These are phyloP conservation scores for Raphanus raphanistrum DNA, from an alignment of 345 rosid species.

Conservation along the genomic window DNA sequence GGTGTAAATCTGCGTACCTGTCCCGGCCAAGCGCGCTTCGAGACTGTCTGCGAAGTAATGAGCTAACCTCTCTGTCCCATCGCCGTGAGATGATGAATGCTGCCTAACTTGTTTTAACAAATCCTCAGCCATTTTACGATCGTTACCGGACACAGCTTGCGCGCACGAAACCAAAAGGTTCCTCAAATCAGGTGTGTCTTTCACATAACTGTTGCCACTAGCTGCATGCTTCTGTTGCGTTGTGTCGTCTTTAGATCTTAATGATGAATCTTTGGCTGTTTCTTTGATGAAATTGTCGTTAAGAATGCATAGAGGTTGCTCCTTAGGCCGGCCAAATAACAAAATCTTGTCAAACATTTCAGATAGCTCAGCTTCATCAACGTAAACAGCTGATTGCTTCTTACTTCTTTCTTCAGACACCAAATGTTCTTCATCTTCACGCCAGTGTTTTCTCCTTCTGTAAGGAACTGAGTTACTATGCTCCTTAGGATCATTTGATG, in stretches of 20 bases:
- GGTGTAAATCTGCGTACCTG: slow-evolving; percentile 49
- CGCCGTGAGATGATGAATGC: slow-evolving; percentile 66
- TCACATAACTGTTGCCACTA: slow-evolving; percentile 12
- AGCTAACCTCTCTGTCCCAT: slow-evolving; percentile 77
- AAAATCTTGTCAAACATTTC: slow-evolving; percentile 68
- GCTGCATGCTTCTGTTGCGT: slow-evolving; percentile 36
- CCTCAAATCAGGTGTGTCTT: slow-evolving; percentile 68
- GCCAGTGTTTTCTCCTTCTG: slow-evolving; percentile 49
- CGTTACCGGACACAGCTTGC: slow-evolving; percentile 71
- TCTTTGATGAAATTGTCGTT: slow-evolving; percentile 15
- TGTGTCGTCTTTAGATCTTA: slow-evolving; percentile 10
- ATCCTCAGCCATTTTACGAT: slow-evolving; percentile 59
- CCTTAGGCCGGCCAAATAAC: slow-evolving; percentile 30
- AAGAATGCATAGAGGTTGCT: slow-evolving; percentile 37
- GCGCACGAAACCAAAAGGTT: slow-evolving; percentile 70
- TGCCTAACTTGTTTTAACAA: slow-evolving; percentile 65
- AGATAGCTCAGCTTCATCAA: slow-evolving; percentile 50
- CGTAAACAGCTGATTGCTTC: slow-evolving; percentile 56
- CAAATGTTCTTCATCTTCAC: slow-evolving; percentile 47
- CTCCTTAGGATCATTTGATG: neutral
- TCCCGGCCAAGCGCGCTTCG: slow-evolving; percentile 69
- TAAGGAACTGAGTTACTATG: slow-evolving; percentile 15
- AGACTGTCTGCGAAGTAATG: slow-evolving; percentile 80
- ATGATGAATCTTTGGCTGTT: neutral
- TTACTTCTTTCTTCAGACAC: slow-evolving; percentile 52